A percentile compares a stretch with the other conserved stretches of the same genome.
phyloP scores from a whole-genome alignment of 1,139 yeast species.

The Suhomyces ambrosiae region DNA sequence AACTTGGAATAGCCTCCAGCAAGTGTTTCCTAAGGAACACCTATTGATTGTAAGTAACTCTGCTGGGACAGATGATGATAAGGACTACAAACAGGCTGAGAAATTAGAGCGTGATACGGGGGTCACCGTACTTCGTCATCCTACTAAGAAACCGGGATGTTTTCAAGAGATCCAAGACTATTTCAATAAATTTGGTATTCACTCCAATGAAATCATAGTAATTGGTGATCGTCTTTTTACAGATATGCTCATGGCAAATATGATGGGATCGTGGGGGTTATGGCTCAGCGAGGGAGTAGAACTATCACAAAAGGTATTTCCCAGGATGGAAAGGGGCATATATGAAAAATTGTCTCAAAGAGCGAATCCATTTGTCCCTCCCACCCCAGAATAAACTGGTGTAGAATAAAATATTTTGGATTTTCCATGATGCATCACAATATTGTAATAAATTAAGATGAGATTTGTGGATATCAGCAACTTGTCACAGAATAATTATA shows the following conservation, averaged over 20 bases:
- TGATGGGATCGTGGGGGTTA: slow-evolving; percentile 85
- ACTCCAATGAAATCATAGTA: slow-evolving; percentile 71
- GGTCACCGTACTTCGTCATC: slow-evolving; percentile 74
- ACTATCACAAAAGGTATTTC: slow-evolving; percentile 51
- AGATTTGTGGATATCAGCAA: too few relatives aligned
- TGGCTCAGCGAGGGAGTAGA: slow-evolving; percentile 84
- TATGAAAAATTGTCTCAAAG: slow-evolving; percentile 33
- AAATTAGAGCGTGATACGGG: slow-evolving; percentile 70
- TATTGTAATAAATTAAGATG: too few relatives aligned
- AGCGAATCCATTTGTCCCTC: slow-evolving; percentile 30
- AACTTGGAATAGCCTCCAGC: slow-evolving; percentile 59
- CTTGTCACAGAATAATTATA: too few relatives aligned
- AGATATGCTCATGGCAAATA: slow-evolving; percentile 89
- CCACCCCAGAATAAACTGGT: slow-evolving; percentile 20
- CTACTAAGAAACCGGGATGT: slow-evolving; percentile 90
- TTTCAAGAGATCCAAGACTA: slow-evolving; percentile 65
- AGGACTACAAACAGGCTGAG: slow-evolving; percentile 59
- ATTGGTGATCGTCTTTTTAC: slow-evolving; percentile 91
- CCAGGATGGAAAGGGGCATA: slow-evolving; percentile 53
- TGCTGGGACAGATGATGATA: slow-evolving; percentile 86
- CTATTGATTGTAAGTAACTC: slow-evolving; percentile 86
- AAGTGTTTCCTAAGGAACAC: slow-evolving; percentile 62
- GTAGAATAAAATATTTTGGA: not conserved
- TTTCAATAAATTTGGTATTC: slow-evolving; percentile 50
- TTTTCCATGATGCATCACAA: too few relatives aligned